These are phyloP conservation scores for Apiospora kogelbergensis DNA, from an alignment of 2,329 filamentous ascomycete genomes.

Conservation along the genomic window DNA sequence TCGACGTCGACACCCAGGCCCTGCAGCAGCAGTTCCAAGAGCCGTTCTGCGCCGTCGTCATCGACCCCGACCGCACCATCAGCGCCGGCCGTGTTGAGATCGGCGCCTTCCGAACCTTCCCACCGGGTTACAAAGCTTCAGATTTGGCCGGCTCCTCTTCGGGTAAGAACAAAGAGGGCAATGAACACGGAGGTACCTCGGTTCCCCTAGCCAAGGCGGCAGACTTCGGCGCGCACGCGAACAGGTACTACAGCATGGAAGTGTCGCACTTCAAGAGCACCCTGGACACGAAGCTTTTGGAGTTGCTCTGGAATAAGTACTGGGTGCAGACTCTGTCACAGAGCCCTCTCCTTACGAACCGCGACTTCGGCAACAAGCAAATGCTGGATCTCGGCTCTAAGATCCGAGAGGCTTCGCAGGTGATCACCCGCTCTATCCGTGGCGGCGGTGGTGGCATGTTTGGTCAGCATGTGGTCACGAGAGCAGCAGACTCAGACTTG, in stretches of 20 bases:
- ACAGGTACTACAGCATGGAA: slow-evolving; percentile 86
- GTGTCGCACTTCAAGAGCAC: slow-evolving; percentile 94
- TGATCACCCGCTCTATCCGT: slow-evolving; percentile 34
- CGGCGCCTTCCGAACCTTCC: slow-evolving; percentile 91
- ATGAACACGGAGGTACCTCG: slow-evolving; percentile 63
- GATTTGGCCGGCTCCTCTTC: slow-evolving; percentile 14
- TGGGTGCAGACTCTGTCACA: slow-evolving; percentile 96
- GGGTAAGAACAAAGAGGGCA: slow-evolving; percentile 10
- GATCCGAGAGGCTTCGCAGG: slow-evolving; percentile 62
- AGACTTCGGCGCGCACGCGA: slow-evolving; percentile 92
- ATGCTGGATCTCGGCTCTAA: slow-evolving; percentile 86
- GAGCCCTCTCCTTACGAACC: slow-evolving; percentile 85
- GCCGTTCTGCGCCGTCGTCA: slow-evolving; percentile 92
- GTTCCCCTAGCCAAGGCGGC: slow-evolving; percentile 93
- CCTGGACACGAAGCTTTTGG: slow-evolving; percentile 82
- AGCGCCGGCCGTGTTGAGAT: slow-evolving; percentile 96
- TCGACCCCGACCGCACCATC: slow-evolving; percentile 94
- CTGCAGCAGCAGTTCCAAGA: slow-evolving; percentile 85
- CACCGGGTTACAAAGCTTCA: slow-evolving; percentile 65
- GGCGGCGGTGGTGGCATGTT: slow-evolving; percentile 29
- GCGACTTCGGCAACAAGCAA: slow-evolving; percentile 90
- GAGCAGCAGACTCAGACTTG: slow-evolving; percentile 20
- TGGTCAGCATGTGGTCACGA: background rate
- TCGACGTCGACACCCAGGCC: slow-evolving; percentile 87
- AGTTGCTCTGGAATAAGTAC: slow-evolving; percentile 97